Base-by-base conservation (phyloP, 768 basidiomycete genomes). In the Piloderma croceum region DNA sequence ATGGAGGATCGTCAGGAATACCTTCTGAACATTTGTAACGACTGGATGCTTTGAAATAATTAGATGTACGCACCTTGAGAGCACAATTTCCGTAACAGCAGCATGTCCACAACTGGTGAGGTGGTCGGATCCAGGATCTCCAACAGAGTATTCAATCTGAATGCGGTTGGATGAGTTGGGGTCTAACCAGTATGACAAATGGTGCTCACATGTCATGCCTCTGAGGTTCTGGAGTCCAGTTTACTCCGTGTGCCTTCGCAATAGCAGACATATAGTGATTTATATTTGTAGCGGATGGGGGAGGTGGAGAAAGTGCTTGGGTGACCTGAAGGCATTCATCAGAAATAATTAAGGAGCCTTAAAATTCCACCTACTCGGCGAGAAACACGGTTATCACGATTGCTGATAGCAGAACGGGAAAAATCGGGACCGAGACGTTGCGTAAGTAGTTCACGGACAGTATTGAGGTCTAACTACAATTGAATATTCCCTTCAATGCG, bases 1-100 rank as follows among this genome's bases (percentile, higher is more conserved):
- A 88, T 4, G 71, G 62, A 31, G 86, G 86, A 50, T 82, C 71
- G 48, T 83, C 76, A 36, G 85, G 82, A 34, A 88, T 73, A 43
- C 85, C 85, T 88, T 45, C 22, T 13, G 31, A 25, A 33, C 37
- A 42, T 44, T 44, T 37, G 45, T 31, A 19, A 32, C 31, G 17
- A 24, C 24, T 32, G n/a, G 27, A n/a, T 38, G 34, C 36, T 20
- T 21, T 23, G 18, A 34, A 20, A 5, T n/a, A n/a, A n/a, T n/a
- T 25, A 13, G 22, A 22, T 36, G 37, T 29, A 53, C 69, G 31
- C 63, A 85, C 86, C 86, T 47, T 70, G 72, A 21, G 69, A 58
- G 55, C 83, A 84, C 23, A 86, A 56, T 42, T 59, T 60, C 15
- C 79, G 74, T 37, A 89, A 62, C 35, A 61, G 65, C 24, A 63